A percentile compares a stretch with the other conserved stretches of the same genome.
These are phyloP conservation scores for Metarhizium guizhouense DNA, from an alignment of 2,329 filamentous ascomycete genomes.

Conservation along the genomic window DNA sequence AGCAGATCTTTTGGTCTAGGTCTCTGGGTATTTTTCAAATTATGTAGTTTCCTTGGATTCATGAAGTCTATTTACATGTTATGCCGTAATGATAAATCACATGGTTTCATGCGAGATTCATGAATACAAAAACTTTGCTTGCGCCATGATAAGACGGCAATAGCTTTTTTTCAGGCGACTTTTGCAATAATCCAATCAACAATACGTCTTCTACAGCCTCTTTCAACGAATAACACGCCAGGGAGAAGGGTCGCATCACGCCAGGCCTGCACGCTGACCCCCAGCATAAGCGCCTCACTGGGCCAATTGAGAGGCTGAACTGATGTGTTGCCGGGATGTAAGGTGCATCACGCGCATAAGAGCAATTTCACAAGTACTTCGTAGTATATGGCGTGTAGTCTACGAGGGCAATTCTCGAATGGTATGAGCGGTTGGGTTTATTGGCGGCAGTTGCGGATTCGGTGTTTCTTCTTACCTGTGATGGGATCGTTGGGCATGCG, in stretches of 20 bases:
- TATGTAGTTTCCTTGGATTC: no score
- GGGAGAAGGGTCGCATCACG: neutral
- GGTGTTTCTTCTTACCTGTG: neutral
- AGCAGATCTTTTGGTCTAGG: neutral
- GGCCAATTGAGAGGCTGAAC: neutral
- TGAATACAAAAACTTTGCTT: no score
- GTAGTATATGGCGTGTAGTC: neutral
- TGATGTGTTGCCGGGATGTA: neutral
- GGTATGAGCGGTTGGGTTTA: neutral
- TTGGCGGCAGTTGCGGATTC: neutral
- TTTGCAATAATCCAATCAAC: neutral
- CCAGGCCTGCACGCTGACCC: neutral
- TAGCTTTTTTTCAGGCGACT: no score
- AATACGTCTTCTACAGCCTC: neutral
- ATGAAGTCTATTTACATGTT: neutral
- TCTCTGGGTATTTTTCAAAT: no score
- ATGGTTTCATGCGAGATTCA: no score
- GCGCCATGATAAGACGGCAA: no score
- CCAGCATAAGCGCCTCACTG: neutral
- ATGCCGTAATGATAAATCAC: no score
- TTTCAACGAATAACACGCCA: neutral
- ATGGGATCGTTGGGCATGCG: neutral
- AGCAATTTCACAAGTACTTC: neutral
- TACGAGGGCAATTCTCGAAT: neutral
- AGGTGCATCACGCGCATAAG: neutral